A percentile compares a stretch with the other conserved stretches of the same genome.
These are phyloP conservation scores for Candida coleopterorum DNA, from an alignment of 805 yeast genomes.

Conservation along the genomic window DNA sequence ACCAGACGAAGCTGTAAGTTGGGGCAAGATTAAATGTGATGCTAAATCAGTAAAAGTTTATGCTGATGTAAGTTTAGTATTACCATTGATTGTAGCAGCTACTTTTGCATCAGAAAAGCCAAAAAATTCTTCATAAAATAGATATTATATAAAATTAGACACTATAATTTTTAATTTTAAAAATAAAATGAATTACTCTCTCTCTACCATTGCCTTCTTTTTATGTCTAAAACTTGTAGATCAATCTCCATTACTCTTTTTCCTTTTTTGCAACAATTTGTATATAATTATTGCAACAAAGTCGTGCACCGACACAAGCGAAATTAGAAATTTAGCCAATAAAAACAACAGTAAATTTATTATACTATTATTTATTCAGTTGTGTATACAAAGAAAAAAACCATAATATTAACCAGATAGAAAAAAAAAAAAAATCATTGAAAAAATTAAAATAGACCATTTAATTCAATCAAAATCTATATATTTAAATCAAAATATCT, in stretches of 20 bases:
- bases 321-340: constrained; percentile 9
- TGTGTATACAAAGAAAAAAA: constrained; percentile 8
- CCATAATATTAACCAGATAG: no score
- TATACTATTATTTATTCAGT: neutral
- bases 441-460: neutral
- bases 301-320: neutral
- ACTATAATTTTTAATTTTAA: no score
- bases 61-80: constrained; percentile 91
- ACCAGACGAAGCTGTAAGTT: constrained; percentile 97
- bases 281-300: neutral
- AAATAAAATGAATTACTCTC: no score
- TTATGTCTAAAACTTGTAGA: no score
- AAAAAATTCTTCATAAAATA: neutral
- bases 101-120: constrained; percentile 68
- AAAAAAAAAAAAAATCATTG: constrained; percentile 7
- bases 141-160: no score
- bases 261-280: no score
- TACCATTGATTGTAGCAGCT: constrained; percentile 96
- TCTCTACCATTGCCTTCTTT: no score
- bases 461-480: no score
- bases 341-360: constrained; percentile 10
- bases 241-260: no score
- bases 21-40: constrained; percentile 98
- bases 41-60: constrained; percentile 89
- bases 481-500: no score